phyloP scores from a whole-genome alignment of 805 yeast genomes.

The Saccharomycodes ludwigii region DNA sequence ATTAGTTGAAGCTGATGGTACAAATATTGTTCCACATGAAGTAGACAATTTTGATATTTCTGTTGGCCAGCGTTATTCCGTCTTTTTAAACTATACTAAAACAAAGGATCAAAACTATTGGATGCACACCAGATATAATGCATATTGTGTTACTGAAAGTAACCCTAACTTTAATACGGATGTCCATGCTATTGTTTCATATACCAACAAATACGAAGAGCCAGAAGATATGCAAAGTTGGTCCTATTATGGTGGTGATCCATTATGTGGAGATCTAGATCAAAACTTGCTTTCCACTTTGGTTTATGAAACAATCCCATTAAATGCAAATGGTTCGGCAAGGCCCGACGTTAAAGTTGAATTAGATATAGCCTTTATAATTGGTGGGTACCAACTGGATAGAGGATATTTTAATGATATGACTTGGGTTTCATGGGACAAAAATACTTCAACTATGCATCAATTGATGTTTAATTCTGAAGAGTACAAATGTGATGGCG shows the following conservation, averaged over 20 bases:
- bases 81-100: conserved; percentile 39
- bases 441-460: conserved; percentile 11
- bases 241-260: conserved; percentile 14
- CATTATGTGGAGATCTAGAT: conserved; percentile 17
- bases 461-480: conserved; percentile 5
- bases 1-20: conserved; percentile 42
- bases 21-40: conserved; percentile 32
- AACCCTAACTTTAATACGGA: conserved; percentile 24
- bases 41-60: conserved; percentile 34
- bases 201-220: conserved; percentile 11
- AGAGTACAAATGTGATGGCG: too few relatives aligned
- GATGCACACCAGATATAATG: conserved; percentile 28
- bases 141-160: conserved; percentile 24
- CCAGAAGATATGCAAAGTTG: conserved; percentile 7
- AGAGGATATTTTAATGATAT: conserved; percentile 19
- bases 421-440: conserved; percentile 12
- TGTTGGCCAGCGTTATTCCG: conserved; percentile 60
- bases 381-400: conserved; percentile 14
- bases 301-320: conserved; percentile 12
- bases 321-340: conserved; percentile 9
- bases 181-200: conserved; percentile 23
- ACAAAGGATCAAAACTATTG: conserved; percentile 27
- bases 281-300: conserved; percentile 14
- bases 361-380: conserved; percentile 17
- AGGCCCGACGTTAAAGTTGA: conserved; percentile 10